phyloP scores from a whole-genome alignment of 306 rosid species.

The Cicer cuneatum region DNA sequence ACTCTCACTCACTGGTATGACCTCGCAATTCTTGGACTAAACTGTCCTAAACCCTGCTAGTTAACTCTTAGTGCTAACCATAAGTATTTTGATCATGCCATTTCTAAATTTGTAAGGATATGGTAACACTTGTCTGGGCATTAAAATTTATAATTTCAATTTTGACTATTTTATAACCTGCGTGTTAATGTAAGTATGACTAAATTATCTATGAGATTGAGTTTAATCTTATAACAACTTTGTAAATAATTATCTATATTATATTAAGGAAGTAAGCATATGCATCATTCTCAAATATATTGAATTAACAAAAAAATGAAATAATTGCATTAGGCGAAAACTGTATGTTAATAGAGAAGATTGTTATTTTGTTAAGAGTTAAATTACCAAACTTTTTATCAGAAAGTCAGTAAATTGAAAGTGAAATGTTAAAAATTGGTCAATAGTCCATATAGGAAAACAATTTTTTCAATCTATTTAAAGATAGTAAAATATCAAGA shows the following conservation, averaged over 20 bases:
- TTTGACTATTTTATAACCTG: not conserved
- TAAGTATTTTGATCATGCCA: too few species aligned
- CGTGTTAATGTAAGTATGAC: not conserved
- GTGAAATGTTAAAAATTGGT: constrained; percentile 2
- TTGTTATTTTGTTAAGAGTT: not conserved
- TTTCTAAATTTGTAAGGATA: not conserved
- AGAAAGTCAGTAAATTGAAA: constrained; percentile 4
- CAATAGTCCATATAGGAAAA: not conserved
- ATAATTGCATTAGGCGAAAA: constrained; percentile 13
- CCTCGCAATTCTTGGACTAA: too few species aligned
- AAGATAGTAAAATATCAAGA: constrained; percentile 21
- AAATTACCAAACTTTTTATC: constrained; percentile 8
- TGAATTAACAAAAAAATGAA: not conserved
- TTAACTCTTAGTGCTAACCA: too few species aligned
- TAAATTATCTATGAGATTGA: constrained; percentile 20
- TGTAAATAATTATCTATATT: not conserved
- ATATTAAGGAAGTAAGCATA: not conserved
- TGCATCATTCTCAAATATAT: constrained; percentile 13
- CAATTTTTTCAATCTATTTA: not conserved
- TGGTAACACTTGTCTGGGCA: not conserved
- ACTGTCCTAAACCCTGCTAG: too few species aligned
- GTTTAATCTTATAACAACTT: constrained; percentile 2
- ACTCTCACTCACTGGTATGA: too few species aligned
- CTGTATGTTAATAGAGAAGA: not conserved
- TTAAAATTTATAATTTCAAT: not conserved